These are phyloP conservation scores for Yamadazyma epiphylla DNA, from an alignment of 1,139 yeast species.

Conservation along the genomic window DNA sequence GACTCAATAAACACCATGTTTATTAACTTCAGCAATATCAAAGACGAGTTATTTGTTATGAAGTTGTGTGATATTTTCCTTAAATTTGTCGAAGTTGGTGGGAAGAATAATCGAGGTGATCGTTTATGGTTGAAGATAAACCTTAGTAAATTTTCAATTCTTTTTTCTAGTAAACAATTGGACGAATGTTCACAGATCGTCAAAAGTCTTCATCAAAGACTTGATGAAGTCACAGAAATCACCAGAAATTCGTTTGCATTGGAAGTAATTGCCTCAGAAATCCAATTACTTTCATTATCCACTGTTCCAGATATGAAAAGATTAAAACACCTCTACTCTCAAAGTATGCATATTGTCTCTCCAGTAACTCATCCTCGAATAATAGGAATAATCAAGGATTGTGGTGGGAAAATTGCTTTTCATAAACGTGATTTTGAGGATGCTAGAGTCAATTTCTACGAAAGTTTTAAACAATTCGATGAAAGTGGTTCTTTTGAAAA, in stretches of 20 bases:
- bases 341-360: constrained; percentile 46
- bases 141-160: constrained; percentile 47
- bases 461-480: constrained; percentile 71
- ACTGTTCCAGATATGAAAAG: constrained; percentile 27
- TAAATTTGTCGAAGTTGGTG: constrained; percentile 14
- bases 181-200: constrained; percentile 39
- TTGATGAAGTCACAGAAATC: constrained; percentile 39
- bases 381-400: constrained; percentile 67
- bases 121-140: constrained; percentile 56
- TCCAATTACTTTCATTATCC: constrained; percentile 42
- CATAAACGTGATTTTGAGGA: constrained; percentile 54
- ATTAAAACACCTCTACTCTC: constrained; percentile 46
- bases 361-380: constrained; percentile 76
- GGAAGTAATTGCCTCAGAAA: constrained; percentile 66
- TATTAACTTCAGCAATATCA: constrained; percentile 36
- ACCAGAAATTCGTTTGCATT: constrained; percentile 45
- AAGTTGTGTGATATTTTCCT: constrained; percentile 27
- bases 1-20: constrained; percentile 59
- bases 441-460: constrained; percentile 67
- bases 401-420: constrained; percentile 71
- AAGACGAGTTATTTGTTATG: constrained; percentile 23
- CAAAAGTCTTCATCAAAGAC: constrained; percentile 33
- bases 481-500: constrained; percentile 66
- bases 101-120: constrained; percentile 31
- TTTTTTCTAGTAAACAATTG: constrained; percentile 36